phyloP scores from a whole-genome alignment of 768 basidiomycete genomes.

The Albatrellus ellisii region DNA sequence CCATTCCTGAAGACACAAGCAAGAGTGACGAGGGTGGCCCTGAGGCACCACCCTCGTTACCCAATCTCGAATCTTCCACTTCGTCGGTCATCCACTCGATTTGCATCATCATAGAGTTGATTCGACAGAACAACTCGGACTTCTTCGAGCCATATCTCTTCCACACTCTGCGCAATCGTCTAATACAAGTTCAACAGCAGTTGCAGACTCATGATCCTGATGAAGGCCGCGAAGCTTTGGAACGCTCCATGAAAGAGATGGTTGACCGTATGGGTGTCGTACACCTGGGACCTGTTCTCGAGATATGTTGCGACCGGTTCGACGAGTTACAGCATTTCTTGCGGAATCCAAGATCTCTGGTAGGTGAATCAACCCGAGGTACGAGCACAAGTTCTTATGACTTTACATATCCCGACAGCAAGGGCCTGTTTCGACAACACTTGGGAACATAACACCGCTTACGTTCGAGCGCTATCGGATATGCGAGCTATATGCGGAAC shows the following conservation, averaged over 20 bases:
- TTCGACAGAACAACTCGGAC: constrained; percentile 96
- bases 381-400: background rate
- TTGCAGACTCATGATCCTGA: constrained; percentile 32
- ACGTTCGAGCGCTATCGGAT: constrained; percentile 94
- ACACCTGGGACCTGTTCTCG: constrained; percentile 73
- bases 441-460: constrained; percentile 65
- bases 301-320: constrained; percentile 56
- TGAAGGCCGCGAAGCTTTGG: constrained; percentile 51
- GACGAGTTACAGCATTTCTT: constrained; percentile 60
- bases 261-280: constrained; percentile 82
- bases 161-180: constrained; percentile 81
- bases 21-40: constrained; percentile 13
- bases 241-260: constrained; percentile 67
- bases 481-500: constrained; percentile 92
- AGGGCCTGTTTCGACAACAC: constrained; percentile 56
- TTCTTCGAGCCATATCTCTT: constrained; percentile 97
- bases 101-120: constrained; percentile 83
- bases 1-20: background rate
- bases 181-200: constrained; percentile 80
- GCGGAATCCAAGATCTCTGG: constrained; percentile 61
- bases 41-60: constrained; percentile 22
- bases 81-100: constrained; percentile 84
- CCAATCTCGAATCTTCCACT: constrained; percentile 36
- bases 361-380: constrained; percentile 24
- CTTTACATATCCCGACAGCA: constrained; percentile 28